These are phyloP conservation scores for Boletus sp. DNA, from an alignment of 1,284 basidiomycete species.

Conservation along the genomic window DNA sequence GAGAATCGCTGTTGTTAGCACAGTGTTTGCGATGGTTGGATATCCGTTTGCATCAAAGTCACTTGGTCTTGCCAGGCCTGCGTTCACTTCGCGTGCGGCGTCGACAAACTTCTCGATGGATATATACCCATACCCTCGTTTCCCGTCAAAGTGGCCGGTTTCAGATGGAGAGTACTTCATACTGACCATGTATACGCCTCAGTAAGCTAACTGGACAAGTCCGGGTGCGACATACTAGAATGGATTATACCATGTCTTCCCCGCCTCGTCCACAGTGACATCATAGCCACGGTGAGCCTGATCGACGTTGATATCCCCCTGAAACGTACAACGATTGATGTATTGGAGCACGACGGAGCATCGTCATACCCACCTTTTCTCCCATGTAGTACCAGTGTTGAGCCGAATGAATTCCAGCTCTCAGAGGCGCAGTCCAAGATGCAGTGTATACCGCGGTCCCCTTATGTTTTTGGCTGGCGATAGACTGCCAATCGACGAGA, in stretches of 20 bases:
- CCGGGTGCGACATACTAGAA: constrained; percentile 67
- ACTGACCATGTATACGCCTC: constrained; percentile 36
- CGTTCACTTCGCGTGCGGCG: constrained; percentile 74
- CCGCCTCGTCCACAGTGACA: constrained; percentile 77
- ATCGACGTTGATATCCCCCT: constrained; percentile 89
- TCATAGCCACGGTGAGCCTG: constrained; percentile 93
- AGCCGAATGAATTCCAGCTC: constrained; percentile 76
- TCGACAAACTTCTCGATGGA: constrained; percentile 92
- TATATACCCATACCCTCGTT: constrained; percentile 86
- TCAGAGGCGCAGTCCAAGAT: constrained; percentile 81
- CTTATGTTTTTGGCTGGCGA: constrained; percentile 62
- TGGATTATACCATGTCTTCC: constrained; percentile 82
- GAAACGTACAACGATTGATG: constrained; percentile 9
- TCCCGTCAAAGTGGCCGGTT: constrained; percentile 88
- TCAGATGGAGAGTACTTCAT: constrained; percentile 93
- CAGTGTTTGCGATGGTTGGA: constrained; percentile 85
- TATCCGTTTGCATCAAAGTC: constrained; percentile 79
- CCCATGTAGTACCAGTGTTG: constrained; percentile 96
- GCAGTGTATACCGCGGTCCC: constrained; percentile 89
- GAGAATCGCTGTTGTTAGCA: constrained; percentile 88
- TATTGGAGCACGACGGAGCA: neutral
- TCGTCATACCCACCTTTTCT: constrained; percentile 57
- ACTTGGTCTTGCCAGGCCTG: constrained; percentile 55
- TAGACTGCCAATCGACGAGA: constrained; percentile 87
- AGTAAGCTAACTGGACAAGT: constrained; percentile 7